phyloP scores from a whole-genome alignment of 345 rosid species.

The Moricandia moricandioides region DNA sequence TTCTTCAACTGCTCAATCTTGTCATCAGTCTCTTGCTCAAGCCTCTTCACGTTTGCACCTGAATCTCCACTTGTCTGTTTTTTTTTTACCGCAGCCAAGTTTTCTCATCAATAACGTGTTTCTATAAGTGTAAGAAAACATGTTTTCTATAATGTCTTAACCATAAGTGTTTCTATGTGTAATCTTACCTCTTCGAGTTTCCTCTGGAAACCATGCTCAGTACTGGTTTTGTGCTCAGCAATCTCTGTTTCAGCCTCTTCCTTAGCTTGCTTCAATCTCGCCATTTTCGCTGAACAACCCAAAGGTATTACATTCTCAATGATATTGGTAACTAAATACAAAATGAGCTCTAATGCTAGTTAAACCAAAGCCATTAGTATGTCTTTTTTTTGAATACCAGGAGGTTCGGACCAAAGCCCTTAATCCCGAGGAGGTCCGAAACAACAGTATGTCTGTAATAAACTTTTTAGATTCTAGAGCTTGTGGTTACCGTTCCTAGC shows the following conservation, averaged over 20 bases:
- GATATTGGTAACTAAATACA: neutral
- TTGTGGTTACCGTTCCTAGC: slow-evolving; percentile 56
- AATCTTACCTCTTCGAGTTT: slow-evolving; percentile 62
- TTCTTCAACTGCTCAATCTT: slow-evolving; percentile 65
- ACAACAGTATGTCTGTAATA: neutral
- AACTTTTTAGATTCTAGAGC: neutral
- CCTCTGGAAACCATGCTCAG: slow-evolving; percentile 69
- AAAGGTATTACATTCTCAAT: slow-evolving; percentile 9
- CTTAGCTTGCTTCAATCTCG: slow-evolving; percentile 82
- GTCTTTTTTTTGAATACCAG: too few relatives aligned
- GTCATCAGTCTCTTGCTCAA: slow-evolving; percentile 65
- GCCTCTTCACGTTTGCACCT: slow-evolving; percentile 84
- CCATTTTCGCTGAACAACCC: slow-evolving; percentile 55
- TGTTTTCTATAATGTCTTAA: too few relatives aligned
- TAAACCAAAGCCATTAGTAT: neutral
- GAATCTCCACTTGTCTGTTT: slow-evolving; percentile 83
- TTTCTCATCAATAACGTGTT: slow-evolving; percentile 5
- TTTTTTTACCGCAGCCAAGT: neutral
- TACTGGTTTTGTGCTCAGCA: slow-evolving; percentile 60
- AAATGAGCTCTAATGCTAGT: neutral
- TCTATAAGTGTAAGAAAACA: too few relatives aligned
- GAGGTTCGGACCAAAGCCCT: too few relatives aligned
- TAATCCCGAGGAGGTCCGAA: too few relatives aligned
- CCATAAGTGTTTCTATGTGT: neutral
- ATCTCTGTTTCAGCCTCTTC: slow-evolving; percentile 81